Percentiles rank a stretch among this genome's conserved stretches.
Evolutionary conservation across 805 yeast genomes (phyloP).

Genomic region (Metschnikowia colocasiae): DNA sequence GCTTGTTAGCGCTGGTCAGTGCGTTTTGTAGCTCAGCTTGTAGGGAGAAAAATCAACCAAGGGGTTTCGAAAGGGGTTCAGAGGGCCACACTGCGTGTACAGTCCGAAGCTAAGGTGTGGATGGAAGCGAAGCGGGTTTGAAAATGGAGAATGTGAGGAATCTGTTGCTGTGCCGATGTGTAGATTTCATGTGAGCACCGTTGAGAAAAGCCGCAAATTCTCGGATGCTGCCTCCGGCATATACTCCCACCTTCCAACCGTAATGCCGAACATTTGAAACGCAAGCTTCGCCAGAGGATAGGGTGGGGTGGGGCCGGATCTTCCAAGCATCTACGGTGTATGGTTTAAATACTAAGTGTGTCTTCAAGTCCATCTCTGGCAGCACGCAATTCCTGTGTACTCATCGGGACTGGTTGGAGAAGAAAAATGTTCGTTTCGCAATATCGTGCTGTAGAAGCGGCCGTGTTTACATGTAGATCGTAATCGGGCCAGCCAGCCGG

Average conservation of each 20-base stretch:
- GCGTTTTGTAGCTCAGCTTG: not conserved
- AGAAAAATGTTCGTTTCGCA: not conserved
- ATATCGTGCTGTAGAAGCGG: not conserved
- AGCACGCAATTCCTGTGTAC: not conserved
- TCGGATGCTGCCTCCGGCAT: constrained; percentile 4
- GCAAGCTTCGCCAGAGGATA: not conserved
- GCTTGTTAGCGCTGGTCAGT: not conserved
- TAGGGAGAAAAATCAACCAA: not conserved
- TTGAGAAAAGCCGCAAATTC: constrained; percentile 6
- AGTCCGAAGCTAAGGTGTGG: not conserved
- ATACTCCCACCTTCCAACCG: not conserved
- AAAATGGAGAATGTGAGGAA: not conserved
- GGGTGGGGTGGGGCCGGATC: not conserved
- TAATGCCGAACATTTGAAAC: not conserved
- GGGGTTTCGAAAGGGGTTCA: not conserved
- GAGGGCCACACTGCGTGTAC: not conserved
- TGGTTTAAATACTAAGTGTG: not conserved
- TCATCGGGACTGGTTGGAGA: not conserved
- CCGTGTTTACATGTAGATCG: no score
- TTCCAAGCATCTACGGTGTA: no score
- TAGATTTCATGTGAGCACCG: constrained; percentile 2
- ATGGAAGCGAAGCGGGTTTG: not conserved
- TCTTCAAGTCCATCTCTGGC: no score
- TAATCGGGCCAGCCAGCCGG: no score
- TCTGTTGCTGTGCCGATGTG: not conserved